Evolutionary conservation across 192 early-diverging fungal species (phyloP).

Genomic region (Rhizophagus prolifer): DNA sequence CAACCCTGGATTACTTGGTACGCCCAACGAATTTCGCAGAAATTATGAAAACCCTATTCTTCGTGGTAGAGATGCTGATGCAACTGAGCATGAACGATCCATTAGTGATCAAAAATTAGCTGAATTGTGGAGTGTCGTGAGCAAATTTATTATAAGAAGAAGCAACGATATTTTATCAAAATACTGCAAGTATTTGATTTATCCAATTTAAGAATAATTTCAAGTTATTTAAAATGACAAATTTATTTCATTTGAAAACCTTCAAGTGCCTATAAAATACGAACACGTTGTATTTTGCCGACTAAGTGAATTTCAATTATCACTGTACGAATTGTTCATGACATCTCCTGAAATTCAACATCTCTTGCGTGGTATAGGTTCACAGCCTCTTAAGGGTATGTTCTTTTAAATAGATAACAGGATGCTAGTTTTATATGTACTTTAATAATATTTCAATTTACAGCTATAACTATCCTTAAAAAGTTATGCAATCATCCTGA

Average conservation of each 20-base stretch:
- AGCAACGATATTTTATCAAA: slow-evolving; percentile 96
- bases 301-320: slow-evolving; percentile 70
- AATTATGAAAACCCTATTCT: slow-evolving; percentile 94
- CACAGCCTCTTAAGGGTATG: slow-evolving; percentile 72
- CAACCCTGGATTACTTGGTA: slow-evolving; percentile 89
- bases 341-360: slow-evolving; percentile 67
- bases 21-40: slow-evolving; percentile 83
- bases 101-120: slow-evolving; percentile 80
- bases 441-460: not conserved
- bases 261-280: slow-evolving; percentile 88
- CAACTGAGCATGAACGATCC: slow-evolving; percentile 74
- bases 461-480: slow-evolving; percentile 87
- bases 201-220: not conserved
- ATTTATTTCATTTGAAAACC: not conserved
- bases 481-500: slow-evolving; percentile 98
- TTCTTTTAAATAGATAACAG: not conserved
- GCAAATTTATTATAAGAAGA: slow-evolving; percentile 95
- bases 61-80: slow-evolving; percentile 88
- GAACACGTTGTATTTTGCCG: slow-evolving; percentile 98
- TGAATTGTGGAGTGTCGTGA: slow-evolving; percentile 84
- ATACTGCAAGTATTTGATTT: slow-evolving; percentile 68
- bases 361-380: slow-evolving; percentile 69
- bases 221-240: not conserved
- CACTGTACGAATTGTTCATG: slow-evolving; percentile 81
- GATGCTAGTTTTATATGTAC: not conserved